These are phyloP conservation scores for Solanum sejunctum DNA, from an alignment of 257 asterid species.

Conservation along the genomic window DNA sequence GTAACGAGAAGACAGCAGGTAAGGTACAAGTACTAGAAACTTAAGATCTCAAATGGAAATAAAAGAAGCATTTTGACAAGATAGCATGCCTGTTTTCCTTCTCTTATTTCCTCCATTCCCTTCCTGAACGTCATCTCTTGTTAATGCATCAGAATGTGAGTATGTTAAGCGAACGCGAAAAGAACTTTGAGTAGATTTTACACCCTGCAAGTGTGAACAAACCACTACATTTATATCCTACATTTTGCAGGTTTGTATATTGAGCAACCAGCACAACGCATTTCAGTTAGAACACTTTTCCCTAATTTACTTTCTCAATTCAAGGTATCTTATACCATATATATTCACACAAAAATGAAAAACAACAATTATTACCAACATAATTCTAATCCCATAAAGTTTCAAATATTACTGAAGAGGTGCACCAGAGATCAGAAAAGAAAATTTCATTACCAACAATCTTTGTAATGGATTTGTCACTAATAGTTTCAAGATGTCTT, in stretches of 20 bases:
- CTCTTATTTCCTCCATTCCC: conserved; percentile 52
- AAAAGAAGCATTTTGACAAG: background rate
- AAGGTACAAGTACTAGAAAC: background rate
- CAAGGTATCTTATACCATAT: background rate
- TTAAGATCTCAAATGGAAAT: background rate
- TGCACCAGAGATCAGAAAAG: background rate
- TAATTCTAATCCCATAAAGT: background rate
- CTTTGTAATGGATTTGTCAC: conserved; percentile 40
- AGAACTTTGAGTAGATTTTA: conserved; percentile 36
- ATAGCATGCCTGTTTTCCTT: conserved; percentile 46
- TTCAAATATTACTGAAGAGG: background rate
- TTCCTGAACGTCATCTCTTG: conserved; percentile 17
- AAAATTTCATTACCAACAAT: conserved; percentile 39
- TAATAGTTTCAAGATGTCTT: conserved; percentile 61
- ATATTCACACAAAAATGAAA: background rate
- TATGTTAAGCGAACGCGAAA: conserved; percentile 58
- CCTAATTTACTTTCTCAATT: background rate
- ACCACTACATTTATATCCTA: background rate
- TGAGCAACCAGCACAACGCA: background rate
- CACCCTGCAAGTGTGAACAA: conserved; percentile 40
- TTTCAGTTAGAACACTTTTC: background rate
- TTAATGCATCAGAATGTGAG: conserved; percentile 29
- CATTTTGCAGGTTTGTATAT: background rate
- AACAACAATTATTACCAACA: background rate
- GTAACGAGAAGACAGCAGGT: background rate